A percentile compares a stretch with the other conserved stretches of the same genome.
Evolutionary conservation across 2,329 filamentous ascomycete genomes (phyloP).

Genomic region (Sordariomycetes sp.): DNA sequence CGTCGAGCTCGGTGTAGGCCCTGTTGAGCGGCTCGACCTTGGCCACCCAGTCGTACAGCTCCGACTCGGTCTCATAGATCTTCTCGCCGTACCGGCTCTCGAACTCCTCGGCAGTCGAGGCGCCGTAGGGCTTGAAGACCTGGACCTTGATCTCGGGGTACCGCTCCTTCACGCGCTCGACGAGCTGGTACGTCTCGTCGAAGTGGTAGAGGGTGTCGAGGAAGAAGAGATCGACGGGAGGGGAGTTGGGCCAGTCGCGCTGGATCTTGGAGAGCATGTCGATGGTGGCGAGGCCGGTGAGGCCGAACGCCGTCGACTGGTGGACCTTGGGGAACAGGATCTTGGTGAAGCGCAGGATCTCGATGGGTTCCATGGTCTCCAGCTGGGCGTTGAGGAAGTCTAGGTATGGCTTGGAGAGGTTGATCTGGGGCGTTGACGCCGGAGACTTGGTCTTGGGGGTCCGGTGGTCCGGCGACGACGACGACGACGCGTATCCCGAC

Average conservation of each 20-base stretch:
- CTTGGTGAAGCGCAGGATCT: constrained; percentile 87
- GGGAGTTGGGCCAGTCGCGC: constrained; percentile 48
- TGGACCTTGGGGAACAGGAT: constrained; percentile 82
- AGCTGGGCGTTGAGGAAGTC: constrained; percentile 86
- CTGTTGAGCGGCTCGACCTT: constrained; percentile 96
- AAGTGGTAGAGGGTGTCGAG: constrained; percentile 80
- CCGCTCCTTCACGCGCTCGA: constrained; percentile 61
- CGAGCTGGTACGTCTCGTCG: constrained; percentile 61
- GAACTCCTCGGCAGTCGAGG: constrained; percentile 65
- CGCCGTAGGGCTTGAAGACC: constrained; percentile 77
- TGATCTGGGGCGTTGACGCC: constrained; percentile 50
- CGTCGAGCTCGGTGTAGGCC: constrained; percentile 77
- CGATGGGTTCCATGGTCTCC: constrained; percentile 77
- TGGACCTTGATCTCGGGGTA: constrained; percentile 78
- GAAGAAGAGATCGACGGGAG: constrained; percentile 60
- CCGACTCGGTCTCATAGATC: constrained; percentile 75
- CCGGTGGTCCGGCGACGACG: constrained; percentile 23
- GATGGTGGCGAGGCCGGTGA: constrained; percentile 71
- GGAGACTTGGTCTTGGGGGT: constrained; percentile 13
- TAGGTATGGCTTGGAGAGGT: constrained; percentile 80
- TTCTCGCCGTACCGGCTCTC: constrained; percentile 69
- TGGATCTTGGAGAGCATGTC: constrained; percentile 77
- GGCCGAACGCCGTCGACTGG: constrained; percentile 75
- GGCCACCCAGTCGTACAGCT: constrained; percentile 92
- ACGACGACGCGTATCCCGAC: constrained; percentile 71